Conservation (phyloP, 2,329 filamentous ascomycete species). For the Ceratocystis eucalypticola region DNA sequence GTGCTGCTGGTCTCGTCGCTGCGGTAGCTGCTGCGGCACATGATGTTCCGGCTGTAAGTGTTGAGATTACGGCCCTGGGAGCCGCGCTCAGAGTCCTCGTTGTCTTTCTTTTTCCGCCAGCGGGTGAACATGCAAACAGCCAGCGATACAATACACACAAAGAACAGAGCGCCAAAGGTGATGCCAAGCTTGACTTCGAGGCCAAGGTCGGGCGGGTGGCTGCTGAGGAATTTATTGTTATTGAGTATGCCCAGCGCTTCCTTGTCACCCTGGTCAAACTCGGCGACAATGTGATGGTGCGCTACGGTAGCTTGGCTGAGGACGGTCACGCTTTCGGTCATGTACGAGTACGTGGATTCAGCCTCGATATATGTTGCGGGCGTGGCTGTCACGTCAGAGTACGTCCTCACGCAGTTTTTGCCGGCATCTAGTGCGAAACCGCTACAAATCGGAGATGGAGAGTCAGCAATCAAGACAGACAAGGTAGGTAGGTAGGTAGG, state of each 20-base stretch:
- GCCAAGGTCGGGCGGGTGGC: slow-evolving; percentile 11
- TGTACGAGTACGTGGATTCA: slow-evolving; percentile 23
- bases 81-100: not conserved
- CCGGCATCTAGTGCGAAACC: slow-evolving; percentile 27
- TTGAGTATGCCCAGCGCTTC: slow-evolving; percentile 26
- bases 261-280: slow-evolving; percentile 29
- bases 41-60: slow-evolving; percentile 2
- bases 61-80: not conserved
- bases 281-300: slow-evolving; percentile 28
- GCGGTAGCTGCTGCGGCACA: slow-evolving; percentile 1
- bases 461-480: not conserved
- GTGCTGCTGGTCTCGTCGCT: not conserved
- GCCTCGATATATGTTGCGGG: slow-evolving; percentile 27
- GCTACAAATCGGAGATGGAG: slow-evolving; percentile 21
- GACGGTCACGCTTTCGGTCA: slow-evolving; percentile 24
- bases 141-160: slow-evolving; percentile 14
- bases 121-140: slow-evolving; percentile 17
- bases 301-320: slow-evolving; percentile 29
- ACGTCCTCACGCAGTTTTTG: slow-evolving; percentile 27
- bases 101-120: slow-evolving; percentile 15
- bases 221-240: slow-evolving; percentile 22
- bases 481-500: not conserved
- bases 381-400: slow-evolving; percentile 28
- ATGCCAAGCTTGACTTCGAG: slow-evolving; percentile 20
- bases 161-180: slow-evolving; percentile 17